These are phyloP conservation scores for Suillus decipiens DNA, from an alignment of 768 basidiomycete genomes.

Conservation along the genomic window DNA sequence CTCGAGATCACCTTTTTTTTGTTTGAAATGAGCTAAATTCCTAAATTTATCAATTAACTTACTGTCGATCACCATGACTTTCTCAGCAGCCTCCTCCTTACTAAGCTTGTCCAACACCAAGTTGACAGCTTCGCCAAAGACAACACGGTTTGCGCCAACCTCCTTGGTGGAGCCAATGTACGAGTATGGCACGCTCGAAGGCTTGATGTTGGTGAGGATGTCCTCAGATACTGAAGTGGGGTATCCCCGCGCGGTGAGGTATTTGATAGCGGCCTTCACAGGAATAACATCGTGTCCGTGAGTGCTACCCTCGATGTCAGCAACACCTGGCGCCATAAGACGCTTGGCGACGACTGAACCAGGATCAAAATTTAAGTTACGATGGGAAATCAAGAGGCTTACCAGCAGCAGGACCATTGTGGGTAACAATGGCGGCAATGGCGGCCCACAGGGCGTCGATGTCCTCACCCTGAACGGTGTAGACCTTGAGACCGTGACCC, in stretches of 20 bases:
- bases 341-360: conserved; percentile 69
- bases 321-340: conserved; percentile 66
- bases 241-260: conserved; percentile 68
- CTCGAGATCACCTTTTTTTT: conserved; percentile 68
- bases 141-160: conserved; percentile 74
- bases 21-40: not conserved
- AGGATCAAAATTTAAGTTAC: not conserved
- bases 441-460: conserved; percentile 76
- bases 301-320: conserved; percentile 73
- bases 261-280: conserved; percentile 75
- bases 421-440: conserved; percentile 51
- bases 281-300: conserved; percentile 89
- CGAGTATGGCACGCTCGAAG: conserved; percentile 54
- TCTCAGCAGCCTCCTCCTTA: conserved; percentile 75
- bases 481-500: conserved; percentile 81
- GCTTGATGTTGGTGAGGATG: conserved; percentile 68
- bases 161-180: conserved; percentile 74
- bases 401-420: conserved; percentile 82
- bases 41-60: conserved; percentile 21
- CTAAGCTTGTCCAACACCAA: conserved; percentile 70
- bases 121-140: conserved; percentile 86
- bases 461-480: conserved; percentile 76
- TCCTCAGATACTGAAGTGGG: conserved; percentile 43
- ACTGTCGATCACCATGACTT: conserved; percentile 90
- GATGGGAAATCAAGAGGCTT: conserved; percentile 18